Base-by-base conservation (phyloP, 495 filamentous ascomycete genomes). In the Podospora conica region DNA sequence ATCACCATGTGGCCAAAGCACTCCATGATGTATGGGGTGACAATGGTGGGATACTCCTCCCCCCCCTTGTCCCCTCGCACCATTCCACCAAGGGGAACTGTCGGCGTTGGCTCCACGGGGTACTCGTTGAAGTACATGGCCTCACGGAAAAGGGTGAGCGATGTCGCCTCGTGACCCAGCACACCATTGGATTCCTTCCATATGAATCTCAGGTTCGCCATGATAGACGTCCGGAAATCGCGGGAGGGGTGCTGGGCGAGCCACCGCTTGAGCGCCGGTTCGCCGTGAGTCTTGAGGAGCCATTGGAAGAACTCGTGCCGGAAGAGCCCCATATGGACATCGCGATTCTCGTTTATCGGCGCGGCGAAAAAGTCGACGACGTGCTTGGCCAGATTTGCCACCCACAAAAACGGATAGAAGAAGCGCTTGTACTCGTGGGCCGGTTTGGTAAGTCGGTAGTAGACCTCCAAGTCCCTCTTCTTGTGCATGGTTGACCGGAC, bases 311-410 rank as follows among this genome's bases (percentile, higher is more conserved):
- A 93, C 0, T 76, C 59, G 0, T 64, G 31, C 33, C 77, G 73
- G 68, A 93, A 91, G 58, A 87, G 74, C 7, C 66, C 9, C 0
- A 92, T 66, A 4, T 69, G 68, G 2, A 87, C 81, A 3, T 70
- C 65, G 0, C 70, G 68, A 4, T 73, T 58, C 9, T 70, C 60
- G 9, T 70, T 67, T 40, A 73, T 68, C 58, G 73, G 68, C 1
- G 69, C 56, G 4, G 77, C 67, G 53, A 85, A 76, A 68, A 83
- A 91, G 65, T 91, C 89, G 18, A 91, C 76, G 48, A 89, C 81
- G 68, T 90, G 84, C 69, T 91, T 91, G 1, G 82, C 80, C 12
- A 92, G 76, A 58, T 87, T 82, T 0, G 83, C 87, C 18, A 91
- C 68, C 90, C 90, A 92, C 1, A 84, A 63, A 64, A 91, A 92